These are phyloP conservation scores for Trichosporon faecale DNA, from an alignment of 1,284 basidiomycete species.

Conservation along the genomic window DNA sequence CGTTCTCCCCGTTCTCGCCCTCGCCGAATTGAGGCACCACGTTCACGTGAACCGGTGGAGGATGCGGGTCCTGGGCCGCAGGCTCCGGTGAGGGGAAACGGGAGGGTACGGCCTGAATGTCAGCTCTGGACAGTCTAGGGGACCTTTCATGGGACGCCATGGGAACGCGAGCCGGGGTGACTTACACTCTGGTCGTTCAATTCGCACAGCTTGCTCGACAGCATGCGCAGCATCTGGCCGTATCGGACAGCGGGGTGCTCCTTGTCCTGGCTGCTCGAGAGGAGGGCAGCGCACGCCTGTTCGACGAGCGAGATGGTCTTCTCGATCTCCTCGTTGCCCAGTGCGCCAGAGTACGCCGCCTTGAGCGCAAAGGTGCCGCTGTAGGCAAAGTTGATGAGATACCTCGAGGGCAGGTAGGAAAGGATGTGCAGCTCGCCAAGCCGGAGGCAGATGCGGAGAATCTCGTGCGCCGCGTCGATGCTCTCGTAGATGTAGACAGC, in stretches of 20 bases:
- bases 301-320: conserved; percentile 46
- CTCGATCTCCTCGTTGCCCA: conserved; percentile 32
- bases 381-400: conserved; percentile 49
- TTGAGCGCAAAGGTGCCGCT: conserved; percentile 48
- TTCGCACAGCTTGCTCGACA: conserved; percentile 44
- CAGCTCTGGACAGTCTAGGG: not conserved
- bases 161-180: not conserved
- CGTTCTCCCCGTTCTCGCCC: not conserved
- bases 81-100: conserved; percentile 44
- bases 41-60: conserved; percentile 6
- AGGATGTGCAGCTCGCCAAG: conserved; percentile 46
- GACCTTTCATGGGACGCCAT: not conserved
- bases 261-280: conserved; percentile 41
- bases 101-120: conserved; percentile 42
- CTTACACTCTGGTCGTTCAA: conserved; percentile 43
- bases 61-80: conserved; percentile 4
- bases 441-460: conserved; percentile 46
- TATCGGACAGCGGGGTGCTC: conserved; percentile 49
- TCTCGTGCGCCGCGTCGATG: conserved; percentile 50
- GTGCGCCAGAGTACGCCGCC: conserved; percentile 45
- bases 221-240: conserved; percentile 46
- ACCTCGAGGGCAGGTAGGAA: conserved; percentile 45
- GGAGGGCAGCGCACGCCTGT: conserved; percentile 38
- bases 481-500: conserved; percentile 51
- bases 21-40: not conserved